A percentile compares a stretch with the other conserved stretches of the same genome.
Conservation (phyloP, 192 early-diverging fungal genomes). For the Backusella psychrophila region DNA sequence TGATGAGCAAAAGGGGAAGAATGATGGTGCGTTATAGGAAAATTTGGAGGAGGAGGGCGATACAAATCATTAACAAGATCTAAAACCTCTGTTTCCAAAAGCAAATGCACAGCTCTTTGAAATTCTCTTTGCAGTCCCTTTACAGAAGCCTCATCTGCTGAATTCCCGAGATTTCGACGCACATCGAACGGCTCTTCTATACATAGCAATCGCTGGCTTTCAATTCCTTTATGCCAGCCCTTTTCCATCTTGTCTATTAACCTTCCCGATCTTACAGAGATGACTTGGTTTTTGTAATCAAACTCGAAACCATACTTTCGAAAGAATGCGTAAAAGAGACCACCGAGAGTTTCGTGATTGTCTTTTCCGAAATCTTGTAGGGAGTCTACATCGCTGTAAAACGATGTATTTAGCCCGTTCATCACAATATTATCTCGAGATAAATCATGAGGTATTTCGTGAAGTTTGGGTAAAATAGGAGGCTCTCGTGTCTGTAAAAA, state of each 20-base stretch:
- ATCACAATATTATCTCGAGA: constrained; percentile 56
- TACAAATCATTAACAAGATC: constrained; percentile 15
- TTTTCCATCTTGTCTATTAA: constrained; percentile 81
- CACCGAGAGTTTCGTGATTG: constrained; percentile 78
- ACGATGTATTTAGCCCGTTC: constrained; percentile 64
- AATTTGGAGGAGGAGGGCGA: neutral
- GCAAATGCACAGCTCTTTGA: constrained; percentile 56
- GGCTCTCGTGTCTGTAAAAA: constrained; percentile 90
- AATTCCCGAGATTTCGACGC: constrained; percentile 87
- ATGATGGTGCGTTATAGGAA: neutral
- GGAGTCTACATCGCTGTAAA: constrained; percentile 67
- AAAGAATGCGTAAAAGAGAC: constrained; percentile 85
- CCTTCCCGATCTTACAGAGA: constrained; percentile 77
- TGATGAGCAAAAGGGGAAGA: neutral
- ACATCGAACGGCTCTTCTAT: constrained; percentile 94
- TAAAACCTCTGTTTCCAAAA: constrained; percentile 9
- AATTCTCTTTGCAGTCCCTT: constrained; percentile 83
- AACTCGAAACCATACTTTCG: constrained; percentile 78
- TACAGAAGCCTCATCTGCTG: constrained; percentile 75
- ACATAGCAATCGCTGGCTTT: constrained; percentile 67
- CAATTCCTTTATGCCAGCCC: constrained; percentile 78
- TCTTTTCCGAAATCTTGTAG: constrained; percentile 63
- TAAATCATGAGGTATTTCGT: constrained; percentile 49
- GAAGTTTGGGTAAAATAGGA: constrained; percentile 86
- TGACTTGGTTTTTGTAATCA: constrained; percentile 76